Evolutionary conservation across 2,329 filamentous ascomycete species (phyloP).

Genomic region (Cercospora citrullina): DNA sequence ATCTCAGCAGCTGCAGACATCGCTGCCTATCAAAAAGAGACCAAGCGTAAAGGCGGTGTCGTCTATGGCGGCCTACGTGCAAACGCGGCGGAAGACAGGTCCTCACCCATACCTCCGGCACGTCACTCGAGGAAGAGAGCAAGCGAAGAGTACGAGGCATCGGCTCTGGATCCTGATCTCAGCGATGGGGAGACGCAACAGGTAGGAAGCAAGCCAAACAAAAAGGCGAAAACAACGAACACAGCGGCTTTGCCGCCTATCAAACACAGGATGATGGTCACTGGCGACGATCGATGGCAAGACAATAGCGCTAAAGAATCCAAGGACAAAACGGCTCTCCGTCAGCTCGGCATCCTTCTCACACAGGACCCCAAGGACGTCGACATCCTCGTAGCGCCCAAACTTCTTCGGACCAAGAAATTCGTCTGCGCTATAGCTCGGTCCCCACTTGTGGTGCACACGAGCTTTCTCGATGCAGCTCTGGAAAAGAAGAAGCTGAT

Average conservation of each 20-base stretch:
- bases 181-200: constrained; percentile 49
- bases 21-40: constrained; percentile 88
- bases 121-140: constrained; percentile 38
- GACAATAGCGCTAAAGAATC: constrained; percentile 72
- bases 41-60: constrained; percentile 72
- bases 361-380: constrained; percentile 73
- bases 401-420: constrained; percentile 85
- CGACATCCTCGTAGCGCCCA: constrained; percentile 84
- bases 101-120: constrained; percentile 29
- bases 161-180: constrained; percentile 47
- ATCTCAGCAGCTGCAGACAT: constrained; percentile 81
- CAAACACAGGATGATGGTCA: constrained; percentile 74
- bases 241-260: constrained; percentile 61
- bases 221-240: constrained; percentile 49
- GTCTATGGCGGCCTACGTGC: constrained; percentile 57
- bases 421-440: constrained; percentile 85
- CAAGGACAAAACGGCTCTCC: constrained; percentile 75
- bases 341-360: constrained; percentile 81
- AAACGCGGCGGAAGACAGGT: constrained; percentile 35
- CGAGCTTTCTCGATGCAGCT: constrained; percentile 74
- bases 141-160: constrained; percentile 44
- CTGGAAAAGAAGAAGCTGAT: constrained; percentile 65
- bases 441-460: constrained; percentile 74
- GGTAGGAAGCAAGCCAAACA: constrained; percentile 48
- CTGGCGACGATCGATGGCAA: constrained; percentile 81